phyloP scores from a whole-genome alignment of 208 protist genomes.

The Leishmania aethiopica region DNA sequence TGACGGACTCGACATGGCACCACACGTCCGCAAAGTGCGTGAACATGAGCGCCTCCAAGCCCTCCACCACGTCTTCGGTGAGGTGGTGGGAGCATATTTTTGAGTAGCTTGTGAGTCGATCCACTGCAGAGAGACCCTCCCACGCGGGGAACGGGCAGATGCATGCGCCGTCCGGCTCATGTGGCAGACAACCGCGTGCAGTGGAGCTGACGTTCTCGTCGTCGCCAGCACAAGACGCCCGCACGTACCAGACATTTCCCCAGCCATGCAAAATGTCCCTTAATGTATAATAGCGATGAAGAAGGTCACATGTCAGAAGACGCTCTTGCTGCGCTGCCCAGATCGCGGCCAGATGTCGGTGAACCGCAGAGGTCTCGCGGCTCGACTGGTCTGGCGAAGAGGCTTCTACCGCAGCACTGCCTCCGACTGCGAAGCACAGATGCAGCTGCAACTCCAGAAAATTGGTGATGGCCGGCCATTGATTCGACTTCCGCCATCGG shows the following conservation, averaged over 20 bases:
- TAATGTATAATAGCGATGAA: slow-evolving; percentile 16
- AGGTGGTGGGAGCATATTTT: slow-evolving; percentile 19
- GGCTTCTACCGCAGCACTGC: not conserved
- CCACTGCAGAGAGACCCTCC: slow-evolving; percentile 1
- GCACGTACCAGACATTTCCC: slow-evolving; percentile 12
- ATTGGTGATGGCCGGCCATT: slow-evolving; percentile 21
- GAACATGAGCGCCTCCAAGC: slow-evolving; percentile 4
- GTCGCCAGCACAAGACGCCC: not conserved
- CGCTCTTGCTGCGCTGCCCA: not conserved
- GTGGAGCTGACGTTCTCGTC: not conserved
- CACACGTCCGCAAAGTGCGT: slow-evolving; percentile 22
- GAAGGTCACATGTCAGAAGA: not conserved
- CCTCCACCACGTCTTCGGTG: slow-evolving; percentile 3
- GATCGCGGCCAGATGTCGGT: not conserved
- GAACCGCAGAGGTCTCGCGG: not conserved
- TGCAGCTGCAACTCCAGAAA: slow-evolving; percentile 26
- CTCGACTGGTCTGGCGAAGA: not conserved
- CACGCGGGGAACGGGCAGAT: not conserved
- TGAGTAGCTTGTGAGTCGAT: slow-evolving; percentile 8
- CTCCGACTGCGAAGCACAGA: not conserved
- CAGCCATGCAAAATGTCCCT: slow-evolving; percentile 24
- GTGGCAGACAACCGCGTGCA: too few relatives aligned
- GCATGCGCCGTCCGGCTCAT: not conserved
- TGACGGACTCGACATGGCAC: not conserved
- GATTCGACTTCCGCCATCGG: slow-evolving; percentile 32